These are phyloP conservation scores for Punctularia strigosozonata DNA, from an alignment of 768 basidiomycete genomes.

Conservation along the genomic window DNA sequence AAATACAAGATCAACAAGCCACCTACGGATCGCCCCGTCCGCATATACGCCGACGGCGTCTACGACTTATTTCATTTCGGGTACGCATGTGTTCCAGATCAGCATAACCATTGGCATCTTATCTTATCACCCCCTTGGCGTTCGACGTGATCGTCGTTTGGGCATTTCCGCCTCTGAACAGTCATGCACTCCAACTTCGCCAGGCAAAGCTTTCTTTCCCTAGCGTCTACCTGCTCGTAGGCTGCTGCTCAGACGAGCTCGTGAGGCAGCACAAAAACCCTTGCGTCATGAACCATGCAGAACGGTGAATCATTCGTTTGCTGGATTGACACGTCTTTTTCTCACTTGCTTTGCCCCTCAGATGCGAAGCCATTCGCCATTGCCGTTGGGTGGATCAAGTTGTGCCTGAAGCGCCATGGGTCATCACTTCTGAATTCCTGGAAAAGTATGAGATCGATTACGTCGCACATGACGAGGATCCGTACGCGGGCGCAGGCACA, in stretches of 20 bases:
- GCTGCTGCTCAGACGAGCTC: constrained; percentile 86
- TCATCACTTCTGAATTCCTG: constrained; percentile 71
- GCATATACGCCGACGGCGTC: constrained; percentile 93
- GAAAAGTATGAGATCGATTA: constrained; percentile 88
- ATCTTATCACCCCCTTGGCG: too few species aligned
- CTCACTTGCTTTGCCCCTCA: constrained; percentile 15
- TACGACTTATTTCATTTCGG: constrained; percentile 98
- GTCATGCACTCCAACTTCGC: constrained; percentile 89
- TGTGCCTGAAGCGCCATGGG: constrained; percentile 84
- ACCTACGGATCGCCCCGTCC: constrained; percentile 65
- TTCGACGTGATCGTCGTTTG: too few species aligned
- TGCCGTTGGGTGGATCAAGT: constrained; percentile 97
- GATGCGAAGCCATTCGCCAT: constrained; percentile 86
- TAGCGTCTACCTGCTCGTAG: constrained; percentile 81
- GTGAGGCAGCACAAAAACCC: constrained; percentile 70
- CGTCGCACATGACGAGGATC: constrained; percentile 91
- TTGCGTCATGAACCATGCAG: constrained; percentile 80
- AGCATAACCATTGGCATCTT: too few species aligned
- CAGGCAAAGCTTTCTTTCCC: constrained; percentile 95
- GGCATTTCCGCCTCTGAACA: too few species aligned
- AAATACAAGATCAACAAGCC: constrained; percentile 82
- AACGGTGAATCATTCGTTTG: constrained; percentile 39
- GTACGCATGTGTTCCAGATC: constrained; percentile 29
- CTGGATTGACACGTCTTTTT: background rate
- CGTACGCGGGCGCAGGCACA: constrained; percentile 68